Evolutionary conservation across 2,329 filamentous ascomycete genomes (phyloP), one percentile per base, ranked within the genome.

Genomic region (Ceratocystis alfenasii): DNA sequence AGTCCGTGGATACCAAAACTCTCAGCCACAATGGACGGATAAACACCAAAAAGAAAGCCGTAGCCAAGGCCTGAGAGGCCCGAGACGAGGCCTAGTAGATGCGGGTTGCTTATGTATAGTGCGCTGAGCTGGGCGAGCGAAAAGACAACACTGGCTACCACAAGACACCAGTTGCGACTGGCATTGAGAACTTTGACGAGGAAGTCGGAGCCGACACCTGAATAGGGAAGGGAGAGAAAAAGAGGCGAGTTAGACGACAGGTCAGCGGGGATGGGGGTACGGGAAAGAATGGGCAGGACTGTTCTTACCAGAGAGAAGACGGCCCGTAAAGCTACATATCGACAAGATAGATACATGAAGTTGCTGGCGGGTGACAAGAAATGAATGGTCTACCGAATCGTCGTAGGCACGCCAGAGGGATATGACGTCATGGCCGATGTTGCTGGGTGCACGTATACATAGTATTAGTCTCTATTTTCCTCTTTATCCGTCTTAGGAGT

Each of bases 281-380:
- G 30, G 41, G 30, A 57, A 28, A 22, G 2, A 50, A 25, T 22
- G n/a, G 3, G 2, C 15, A 30, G n/a, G 3, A 6, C 30, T 5
- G 25, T 30, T 7, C 81, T 71, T 76, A 88, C 87, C 89, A 71
- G 87, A 90, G 6, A 84, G 78, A 0, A 99, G 80, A 66, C 94
- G 86, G 1, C 94, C 94, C 1, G 84, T 71, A 74, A 96, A 97
- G 70, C 89, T 95, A 72, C 87, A 87, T 61, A 96, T 76, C 0
- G 93, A 97, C n/a, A 99, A 80, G 64, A 95, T 90, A 1, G 90
- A 95, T 8, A 99, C 94, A 72, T 99, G 93, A 79, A 95, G 84
- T 68, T 95, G 86, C 75, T 97, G 94, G 62, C 84, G 85, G 66
- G 87, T 82, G 63, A 90, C 84, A 63, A 99, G 87, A 70, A 91